Base-by-base conservation (phyloP, 345 rosid species). In the Arabidopsis arenosa region DNA sequence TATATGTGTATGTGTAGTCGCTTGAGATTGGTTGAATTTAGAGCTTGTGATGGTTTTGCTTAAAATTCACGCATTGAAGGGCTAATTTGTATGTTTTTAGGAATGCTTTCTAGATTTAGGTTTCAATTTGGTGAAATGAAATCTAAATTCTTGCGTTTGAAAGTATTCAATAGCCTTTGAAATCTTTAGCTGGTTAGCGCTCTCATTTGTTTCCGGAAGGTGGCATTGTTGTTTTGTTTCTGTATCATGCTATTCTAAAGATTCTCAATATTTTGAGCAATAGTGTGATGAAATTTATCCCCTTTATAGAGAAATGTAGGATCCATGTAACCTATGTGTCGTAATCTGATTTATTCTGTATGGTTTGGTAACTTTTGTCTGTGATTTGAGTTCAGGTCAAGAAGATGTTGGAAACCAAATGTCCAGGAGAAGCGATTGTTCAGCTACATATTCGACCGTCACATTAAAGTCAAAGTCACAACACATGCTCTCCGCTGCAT, bases 401-500 rank as follows among this genome's bases (percentile, higher is more conserved):
- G 93, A 82, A 85, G 97, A 80, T 75, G 69, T 76, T 92, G 98
- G 98, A 95, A 88, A 83, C 98, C 99, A 28, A 95, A 95, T 72
- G 93, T 89, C 14, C 97, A 95, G 75, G 91, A 90, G 66, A 95
- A 95, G 83, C 79, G 98, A 63, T 85, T 95, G 62, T 95, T 95
- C 73, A 95, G 98, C 80, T 95, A 90, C 84, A 87, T 92, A 72
- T 79, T 89, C 12, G 97, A 92, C 72, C 96, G 94, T 1, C 98
- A 95, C 72, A 88, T 95, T 72, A 87, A 87, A 68, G 87, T 92
- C n/a, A 90, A 95, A 81, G 93, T 95, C 52, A 92, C 99, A 0
- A 90, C 87, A 11, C 97, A 95, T 45, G 97, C 99, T 30, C 87
- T 92, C 12, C 97, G 99, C 39, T 95, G 97, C 92, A 88, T 95